Conservation (phyloP, 2,329 filamentous ascomycete genomes). For the Blumeria graminis region DNA sequence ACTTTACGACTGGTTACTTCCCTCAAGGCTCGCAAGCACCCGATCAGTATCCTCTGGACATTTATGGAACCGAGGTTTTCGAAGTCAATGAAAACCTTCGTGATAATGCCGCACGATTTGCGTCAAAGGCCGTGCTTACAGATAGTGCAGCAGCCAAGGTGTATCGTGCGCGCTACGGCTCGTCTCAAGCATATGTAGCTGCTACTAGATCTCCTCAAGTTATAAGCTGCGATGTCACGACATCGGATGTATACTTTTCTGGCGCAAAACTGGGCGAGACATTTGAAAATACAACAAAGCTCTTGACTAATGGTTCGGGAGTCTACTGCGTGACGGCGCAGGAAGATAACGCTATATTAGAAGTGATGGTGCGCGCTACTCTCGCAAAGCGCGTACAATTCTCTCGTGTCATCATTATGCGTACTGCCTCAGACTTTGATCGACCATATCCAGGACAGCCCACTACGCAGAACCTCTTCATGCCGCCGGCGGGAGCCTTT, state of each 20-base stretch:
- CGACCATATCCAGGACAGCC: slow-evolving; percentile 34
- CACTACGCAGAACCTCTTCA: slow-evolving; percentile 33
- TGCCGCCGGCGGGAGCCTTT: slow-evolving; percentile 37
- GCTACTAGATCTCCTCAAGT: slow-evolving; percentile 27
- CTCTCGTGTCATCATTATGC: slow-evolving; percentile 39
- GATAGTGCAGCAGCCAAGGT: slow-evolving; percentile 24
- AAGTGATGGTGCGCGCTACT: slow-evolving; percentile 36
- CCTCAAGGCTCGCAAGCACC: slow-evolving; percentile 33
- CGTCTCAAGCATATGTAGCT: slow-evolving; percentile 18
- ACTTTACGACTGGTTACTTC: slow-evolving; percentile 45
- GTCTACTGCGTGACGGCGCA: slow-evolving; percentile 48
- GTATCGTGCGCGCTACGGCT: slow-evolving; percentile 31
- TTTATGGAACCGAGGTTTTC: slow-evolving; percentile 48
- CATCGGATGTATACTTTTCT: slow-evolving; percentile 48
- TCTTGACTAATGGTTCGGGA: slow-evolving; percentile 44
- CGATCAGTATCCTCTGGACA: slow-evolving; percentile 28
- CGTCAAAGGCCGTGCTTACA: slow-evolving; percentile 24
- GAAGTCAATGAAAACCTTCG: slow-evolving; percentile 37
- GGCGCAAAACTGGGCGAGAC: slow-evolving; percentile 33
- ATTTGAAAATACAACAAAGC: slow-evolving; percentile 37
- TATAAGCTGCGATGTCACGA: slow-evolving; percentile 40
- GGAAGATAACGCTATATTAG: slow-evolving; percentile 47
- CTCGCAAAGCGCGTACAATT: slow-evolving; percentile 37
- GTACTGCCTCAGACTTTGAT: slow-evolving; percentile 48
- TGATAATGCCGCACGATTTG: slow-evolving; percentile 25